A percentile compares a stretch with the other conserved stretches of the same genome.
These are phyloP conservation scores for Alternaria infectoria DNA, from an alignment of 2,329 filamentous ascomycete species.

Conservation along the genomic window DNA sequence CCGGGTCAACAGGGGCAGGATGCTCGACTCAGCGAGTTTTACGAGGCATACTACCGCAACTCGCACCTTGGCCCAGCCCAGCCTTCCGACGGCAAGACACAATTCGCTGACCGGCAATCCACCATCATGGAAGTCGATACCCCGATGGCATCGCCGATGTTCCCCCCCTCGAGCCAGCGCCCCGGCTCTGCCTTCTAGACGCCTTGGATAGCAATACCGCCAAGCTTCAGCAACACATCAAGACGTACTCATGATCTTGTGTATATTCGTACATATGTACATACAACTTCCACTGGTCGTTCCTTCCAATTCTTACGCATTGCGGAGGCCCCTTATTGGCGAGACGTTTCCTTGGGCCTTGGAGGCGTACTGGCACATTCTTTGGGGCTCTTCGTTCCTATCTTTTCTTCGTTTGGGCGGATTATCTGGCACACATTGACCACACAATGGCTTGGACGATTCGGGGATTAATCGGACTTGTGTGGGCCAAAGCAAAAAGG, in stretches of 20 bases:
- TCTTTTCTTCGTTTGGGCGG: not conserved
- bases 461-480: not conserved
- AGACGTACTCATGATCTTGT: not conserved
- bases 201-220: not conserved
- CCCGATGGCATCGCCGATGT: conserved; percentile 32
- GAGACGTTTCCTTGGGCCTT: not conserved
- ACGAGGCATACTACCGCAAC: conserved; percentile 48
- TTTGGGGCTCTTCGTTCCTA: not conserved
- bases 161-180: conserved; percentile 15
- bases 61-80: conserved; percentile 25
- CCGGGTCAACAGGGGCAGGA: conserved; percentile 24
- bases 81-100: conserved; percentile 14
- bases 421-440: not conserved
- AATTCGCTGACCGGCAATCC: conserved; percentile 26
- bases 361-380: not conserved
- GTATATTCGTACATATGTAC: not conserved
- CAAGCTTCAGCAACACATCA: not conserved
- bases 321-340: not conserved
- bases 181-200: conserved; percentile 31
- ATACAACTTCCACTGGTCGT: not conserved
- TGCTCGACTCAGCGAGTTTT: conserved; percentile 47
- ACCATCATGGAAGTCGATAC: conserved; percentile 40
- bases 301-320: not conserved
- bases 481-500: not conserved
- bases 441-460: not conserved